Evolutionary conservation across 106 monocot genomes (phyloP).

Genomic region (Phalaenopsis equestris): DNA sequence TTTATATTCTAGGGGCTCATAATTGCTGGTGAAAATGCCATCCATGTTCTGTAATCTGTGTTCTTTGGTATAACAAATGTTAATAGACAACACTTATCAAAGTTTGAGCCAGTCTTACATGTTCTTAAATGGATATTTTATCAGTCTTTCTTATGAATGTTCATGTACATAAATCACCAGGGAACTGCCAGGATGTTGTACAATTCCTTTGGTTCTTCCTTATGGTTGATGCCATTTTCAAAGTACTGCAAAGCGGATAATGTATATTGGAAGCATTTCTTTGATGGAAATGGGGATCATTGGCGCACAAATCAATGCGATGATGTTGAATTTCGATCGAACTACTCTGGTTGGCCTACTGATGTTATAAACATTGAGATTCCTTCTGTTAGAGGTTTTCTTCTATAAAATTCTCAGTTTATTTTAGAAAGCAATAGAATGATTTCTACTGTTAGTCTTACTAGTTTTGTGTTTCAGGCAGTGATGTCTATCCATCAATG

Average conservation of each 20-base stretch:
- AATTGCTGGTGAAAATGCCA: not conserved
- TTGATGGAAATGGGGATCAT: conserved; percentile 49
- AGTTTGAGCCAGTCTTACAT: not conserved
- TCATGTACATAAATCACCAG: conserved; percentile 31
- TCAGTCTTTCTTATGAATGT: not conserved
- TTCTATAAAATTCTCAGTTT: conserved; percentile 3
- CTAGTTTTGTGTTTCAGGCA: conserved; percentile 23
- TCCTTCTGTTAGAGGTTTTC: conserved; percentile 69
- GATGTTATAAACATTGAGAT: conserved; percentile 82
- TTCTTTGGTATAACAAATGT: not conserved
- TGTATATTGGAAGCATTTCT: conserved; percentile 75
- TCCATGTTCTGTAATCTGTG: not conserved
- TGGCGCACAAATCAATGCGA: conserved; percentile 48
- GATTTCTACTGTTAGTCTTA: conserved; percentile 1
- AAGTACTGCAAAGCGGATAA: conserved; percentile 82
- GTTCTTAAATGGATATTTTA: not conserved
- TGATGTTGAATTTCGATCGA: conserved; percentile 53
- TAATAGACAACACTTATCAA: not conserved
- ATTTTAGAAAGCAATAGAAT: not conserved
- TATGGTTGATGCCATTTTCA: conserved; percentile 91
- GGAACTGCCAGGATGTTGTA: conserved; percentile 86
- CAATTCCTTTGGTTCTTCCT: conserved; percentile 84
- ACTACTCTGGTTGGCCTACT: conserved; percentile 88
- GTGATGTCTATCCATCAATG: conserved; percentile 70
- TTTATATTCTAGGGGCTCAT: not conserved